phyloP scores from a whole-genome alignment of 1,139 yeast species.

The Blastobotrys apis region DNA sequence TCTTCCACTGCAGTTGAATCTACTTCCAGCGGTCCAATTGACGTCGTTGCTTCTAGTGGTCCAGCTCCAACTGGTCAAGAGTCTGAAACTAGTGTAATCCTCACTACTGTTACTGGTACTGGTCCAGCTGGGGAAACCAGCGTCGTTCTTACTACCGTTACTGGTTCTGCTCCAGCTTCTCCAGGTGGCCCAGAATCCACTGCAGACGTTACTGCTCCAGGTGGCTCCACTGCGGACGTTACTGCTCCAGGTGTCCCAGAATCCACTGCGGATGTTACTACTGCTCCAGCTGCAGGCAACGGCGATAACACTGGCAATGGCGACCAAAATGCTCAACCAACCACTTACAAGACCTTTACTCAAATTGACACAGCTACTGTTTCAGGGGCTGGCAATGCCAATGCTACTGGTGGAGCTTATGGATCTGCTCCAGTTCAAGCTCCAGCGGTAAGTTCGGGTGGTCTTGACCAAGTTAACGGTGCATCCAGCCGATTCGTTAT shows the following conservation, averaged over 20 bases:
- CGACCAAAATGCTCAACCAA: background rate
- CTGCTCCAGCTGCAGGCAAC: conserved; percentile 1
- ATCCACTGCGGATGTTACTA: background rate
- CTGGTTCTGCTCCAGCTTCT: conserved; percentile 2
- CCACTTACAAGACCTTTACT: background rate
- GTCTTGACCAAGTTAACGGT: background rate
- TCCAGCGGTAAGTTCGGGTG: background rate
- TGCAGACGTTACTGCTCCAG: background rate
- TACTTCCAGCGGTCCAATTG: background rate
- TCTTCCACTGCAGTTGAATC: background rate
- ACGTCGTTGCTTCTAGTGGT: background rate
- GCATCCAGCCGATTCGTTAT: background rate
- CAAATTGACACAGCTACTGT: background rate
- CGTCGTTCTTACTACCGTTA: background rate
- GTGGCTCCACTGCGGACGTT: background rate
- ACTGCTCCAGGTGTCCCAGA: background rate
- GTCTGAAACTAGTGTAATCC: too few relatives aligned
- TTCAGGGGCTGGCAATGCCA: background rate
- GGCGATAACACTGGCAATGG: background rate
- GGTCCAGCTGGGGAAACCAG: background rate
- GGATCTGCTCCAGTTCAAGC: background rate
- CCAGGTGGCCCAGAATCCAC: background rate
- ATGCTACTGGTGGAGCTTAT: background rate
- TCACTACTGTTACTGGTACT: background rate
- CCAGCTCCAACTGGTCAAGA: background rate